Evolutionary conservation across 2,329 filamentous ascomycete species (phyloP).

Genomic region (Ceratocystis eucalypticola): DNA sequence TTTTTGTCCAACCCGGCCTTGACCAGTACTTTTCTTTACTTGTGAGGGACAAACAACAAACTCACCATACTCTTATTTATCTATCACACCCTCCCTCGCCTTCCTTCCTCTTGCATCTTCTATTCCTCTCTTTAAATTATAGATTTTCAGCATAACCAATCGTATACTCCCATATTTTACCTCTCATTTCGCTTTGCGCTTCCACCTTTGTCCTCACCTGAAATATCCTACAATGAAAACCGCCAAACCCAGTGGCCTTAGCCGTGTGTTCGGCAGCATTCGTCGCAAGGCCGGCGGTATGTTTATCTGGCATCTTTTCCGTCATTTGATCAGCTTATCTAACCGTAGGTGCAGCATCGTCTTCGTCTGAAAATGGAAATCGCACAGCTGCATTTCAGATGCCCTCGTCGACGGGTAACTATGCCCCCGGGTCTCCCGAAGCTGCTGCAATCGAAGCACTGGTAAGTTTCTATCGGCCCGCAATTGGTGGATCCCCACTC

Average conservation of each 20-base stretch:
- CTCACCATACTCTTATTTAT: not conserved
- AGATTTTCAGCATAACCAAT: not conserved
- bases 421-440: conserved; percentile 15
- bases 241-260: conserved; percentile 14
- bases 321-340: not conserved
- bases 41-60: not conserved
- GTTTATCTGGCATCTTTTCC: not conserved
- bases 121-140: not conserved
- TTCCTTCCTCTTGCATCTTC: not conserved
- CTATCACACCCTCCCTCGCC: not conserved
- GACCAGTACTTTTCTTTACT: not conserved
- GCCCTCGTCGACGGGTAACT: conserved; percentile 5
- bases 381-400: not conserved
- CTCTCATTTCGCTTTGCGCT: not conserved
- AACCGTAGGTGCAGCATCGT: not conserved
- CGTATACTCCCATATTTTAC: not conserved
- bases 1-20: not conserved
- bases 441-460: conserved; percentile 15
- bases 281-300: conserved; percentile 14
- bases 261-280: conserved; percentile 14
- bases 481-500: not conserved
- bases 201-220: not conserved
- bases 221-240: conserved; percentile 10
- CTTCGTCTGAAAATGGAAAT: not conserved
- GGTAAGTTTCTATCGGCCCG: conserved; percentile 3